Percentiles rank a stretch among this genome's conserved stretches.
phyloP scores from a whole-genome alignment of 2,329 filamentous ascomycete genomes.

The Neofusicoccum umdonicola region DNA sequence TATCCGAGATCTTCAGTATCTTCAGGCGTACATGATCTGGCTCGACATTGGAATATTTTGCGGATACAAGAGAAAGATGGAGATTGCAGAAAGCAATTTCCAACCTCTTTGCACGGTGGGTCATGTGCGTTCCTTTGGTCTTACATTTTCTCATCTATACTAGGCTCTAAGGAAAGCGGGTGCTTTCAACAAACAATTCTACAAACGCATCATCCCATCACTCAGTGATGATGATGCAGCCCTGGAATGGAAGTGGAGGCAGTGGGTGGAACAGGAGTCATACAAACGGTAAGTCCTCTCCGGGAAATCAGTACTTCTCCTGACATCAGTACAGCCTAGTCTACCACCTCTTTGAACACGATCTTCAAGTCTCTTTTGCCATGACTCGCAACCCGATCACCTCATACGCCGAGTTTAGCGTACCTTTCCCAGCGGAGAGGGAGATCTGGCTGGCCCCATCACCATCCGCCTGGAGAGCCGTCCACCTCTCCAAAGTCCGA shows the following conservation, averaged over 20 bases:
- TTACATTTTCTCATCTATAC: not conserved
- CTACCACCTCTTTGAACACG: slow-evolving; percentile 63
- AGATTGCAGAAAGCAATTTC: slow-evolving; percentile 58
- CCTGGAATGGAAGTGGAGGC: slow-evolving; percentile 63
- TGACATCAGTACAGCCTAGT: slow-evolving; percentile 56
- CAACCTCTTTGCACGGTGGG: slow-evolving; percentile 50
- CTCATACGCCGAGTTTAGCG: slow-evolving; percentile 66
- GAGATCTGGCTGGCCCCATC: slow-evolving; percentile 65
- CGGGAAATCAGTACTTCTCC: slow-evolving; percentile 8
- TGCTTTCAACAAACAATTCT: slow-evolving; percentile 57
- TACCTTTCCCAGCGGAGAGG: slow-evolving; percentile 62
- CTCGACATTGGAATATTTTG: slow-evolving; percentile 59
- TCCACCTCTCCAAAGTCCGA: slow-evolving; percentile 48
- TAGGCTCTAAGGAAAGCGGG: slow-evolving; percentile 54
- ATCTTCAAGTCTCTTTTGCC: slow-evolving; percentile 66
- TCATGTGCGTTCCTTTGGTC: not conserved
- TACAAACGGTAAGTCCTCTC: slow-evolving; percentile 37
- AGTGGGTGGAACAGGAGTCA: slow-evolving; percentile 63
- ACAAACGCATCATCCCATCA: slow-evolving; percentile 51
- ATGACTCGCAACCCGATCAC: slow-evolving; percentile 63
- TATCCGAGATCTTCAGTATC: slow-evolving; percentile 48
- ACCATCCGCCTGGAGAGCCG: slow-evolving; percentile 62
- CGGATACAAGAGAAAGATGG: slow-evolving; percentile 58
- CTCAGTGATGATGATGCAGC: slow-evolving; percentile 55
- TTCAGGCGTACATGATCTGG: slow-evolving; percentile 51